Conservation (phyloP, 208 protist genomes). For the Giardia duodenalis region DNA sequence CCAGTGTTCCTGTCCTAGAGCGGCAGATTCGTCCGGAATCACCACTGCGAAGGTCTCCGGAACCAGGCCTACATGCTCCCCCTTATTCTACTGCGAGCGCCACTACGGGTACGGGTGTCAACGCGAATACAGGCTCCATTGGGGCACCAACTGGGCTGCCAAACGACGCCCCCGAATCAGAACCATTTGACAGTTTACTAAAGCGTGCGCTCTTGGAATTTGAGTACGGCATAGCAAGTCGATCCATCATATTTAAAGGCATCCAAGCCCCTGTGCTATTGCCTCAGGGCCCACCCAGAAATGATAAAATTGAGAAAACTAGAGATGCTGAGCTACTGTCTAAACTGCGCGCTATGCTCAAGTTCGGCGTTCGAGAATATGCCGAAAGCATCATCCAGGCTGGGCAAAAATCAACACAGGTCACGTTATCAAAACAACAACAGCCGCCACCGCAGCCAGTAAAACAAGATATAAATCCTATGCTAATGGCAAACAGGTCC, state of each 20-base stretch:
- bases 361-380: constrained; percentile 1
- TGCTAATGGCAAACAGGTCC: neutral
- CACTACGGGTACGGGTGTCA: neutral
- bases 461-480: neutral
- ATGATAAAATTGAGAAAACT: constrained; percentile 25
- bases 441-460: neutral
- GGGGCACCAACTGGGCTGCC: too few species aligned
- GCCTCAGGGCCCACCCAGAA: neutral
- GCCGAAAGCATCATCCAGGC: neutral
- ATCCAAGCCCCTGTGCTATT: neutral
- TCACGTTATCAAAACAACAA: neutral
- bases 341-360: constrained; percentile 2
- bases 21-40: too few species aligned
- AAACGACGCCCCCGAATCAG: neutral
- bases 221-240: neutral
- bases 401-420: neutral
- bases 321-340: neutral
- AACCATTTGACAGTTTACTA: neutral
- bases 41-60: neutral
- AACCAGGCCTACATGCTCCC: neutral
- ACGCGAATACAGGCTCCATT: too few species aligned
- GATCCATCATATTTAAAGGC: constrained; percentile 12
- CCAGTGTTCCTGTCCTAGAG: too few species aligned
- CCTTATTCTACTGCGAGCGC: neutral
- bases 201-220: neutral